phyloP scores from a whole-genome alignment of 495 filamentous ascomycete genomes.

The Hyaloscypha finlandica region DNA sequence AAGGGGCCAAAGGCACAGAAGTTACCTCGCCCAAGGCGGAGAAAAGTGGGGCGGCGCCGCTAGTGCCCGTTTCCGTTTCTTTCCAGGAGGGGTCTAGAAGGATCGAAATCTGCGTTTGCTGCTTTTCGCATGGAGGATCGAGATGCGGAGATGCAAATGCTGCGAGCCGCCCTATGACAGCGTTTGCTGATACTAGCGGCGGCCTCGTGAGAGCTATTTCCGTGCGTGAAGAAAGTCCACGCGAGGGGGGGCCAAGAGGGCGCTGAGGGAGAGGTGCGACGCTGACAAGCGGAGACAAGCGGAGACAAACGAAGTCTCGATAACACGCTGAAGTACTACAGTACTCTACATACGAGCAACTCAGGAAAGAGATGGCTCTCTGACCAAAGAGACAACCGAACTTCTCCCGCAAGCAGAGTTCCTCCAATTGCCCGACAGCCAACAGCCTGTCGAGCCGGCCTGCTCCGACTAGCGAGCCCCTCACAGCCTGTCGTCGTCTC shows the following conservation, averaged over 20 bases:
- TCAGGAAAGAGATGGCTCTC: conserved; percentile 4
- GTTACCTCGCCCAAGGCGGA: background rate
- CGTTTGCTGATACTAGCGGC: background rate
- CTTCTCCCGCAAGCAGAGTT: background rate
- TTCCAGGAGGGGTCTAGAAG: background rate
- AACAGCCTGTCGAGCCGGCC: background rate
- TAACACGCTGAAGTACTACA: background rate
- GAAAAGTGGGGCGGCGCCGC: background rate
- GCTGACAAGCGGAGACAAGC: background rate
- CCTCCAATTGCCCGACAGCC: background rate
- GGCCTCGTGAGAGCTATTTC: background rate
- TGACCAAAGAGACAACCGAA: background rate
- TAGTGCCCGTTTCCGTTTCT: too few relatives aligned
- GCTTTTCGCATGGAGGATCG: background rate
- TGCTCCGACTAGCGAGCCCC: background rate
- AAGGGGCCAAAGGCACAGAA: too few relatives aligned
- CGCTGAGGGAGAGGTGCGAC: too few relatives aligned
- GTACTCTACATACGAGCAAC: too few relatives aligned
- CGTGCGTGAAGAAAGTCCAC: background rate
- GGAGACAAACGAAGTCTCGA: conserved; percentile 14
- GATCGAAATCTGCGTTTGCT: background rate
- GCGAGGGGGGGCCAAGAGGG: too few relatives aligned
- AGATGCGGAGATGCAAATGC: background rate
- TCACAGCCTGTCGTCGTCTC: background rate
- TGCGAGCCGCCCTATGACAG: background rate